Evolutionary conservation across 805 yeast species (phyloP).

Genomic region (Candida silvicultrix): DNA sequence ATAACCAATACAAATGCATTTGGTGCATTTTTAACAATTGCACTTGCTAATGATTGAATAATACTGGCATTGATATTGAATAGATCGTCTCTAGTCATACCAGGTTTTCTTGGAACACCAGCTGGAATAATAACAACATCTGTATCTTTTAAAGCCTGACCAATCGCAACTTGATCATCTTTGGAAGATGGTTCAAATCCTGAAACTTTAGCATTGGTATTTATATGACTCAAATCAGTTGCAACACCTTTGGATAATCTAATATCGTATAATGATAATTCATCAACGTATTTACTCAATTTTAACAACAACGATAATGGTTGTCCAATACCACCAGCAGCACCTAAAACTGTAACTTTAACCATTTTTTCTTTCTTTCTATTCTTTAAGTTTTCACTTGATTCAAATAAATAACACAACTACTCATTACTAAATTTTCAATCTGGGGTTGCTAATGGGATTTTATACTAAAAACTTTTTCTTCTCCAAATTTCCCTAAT

Average conservation of each 20-base stretch:
- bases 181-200: slow-evolving; percentile 59
- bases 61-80: slow-evolving; percentile 81
- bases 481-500: background rate
- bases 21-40: slow-evolving; percentile 67
- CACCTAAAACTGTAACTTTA: slow-evolving; percentile 84
- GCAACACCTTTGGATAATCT: slow-evolving; percentile 84
- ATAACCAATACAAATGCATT: slow-evolving; percentile 74
- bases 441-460: slow-evolving; percentile 7
- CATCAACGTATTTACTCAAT: slow-evolving; percentile 53
- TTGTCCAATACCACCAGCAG: slow-evolving; percentile 95
- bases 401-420: too few relatives aligned
- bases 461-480: too few relatives aligned
- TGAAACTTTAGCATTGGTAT: slow-evolving; percentile 55
- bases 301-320: slow-evolving; percentile 80
- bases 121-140: slow-evolving; percentile 61
- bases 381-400: too few relatives aligned
- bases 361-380: too few relatives aligned
- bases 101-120: slow-evolving; percentile 91
- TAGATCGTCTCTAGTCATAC: slow-evolving; percentile 89
- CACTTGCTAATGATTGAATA: slow-evolving; percentile 65
- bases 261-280: slow-evolving; percentile 77
- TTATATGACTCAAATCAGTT: slow-evolving; percentile 80
- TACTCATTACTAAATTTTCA: too few relatives aligned
- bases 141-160: slow-evolving; percentile 37
- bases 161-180: slow-evolving; percentile 39